These are phyloP conservation scores for Pleurotus platypus DNA, from an alignment of 768 basidiomycete species.

Conservation along the genomic window DNA sequence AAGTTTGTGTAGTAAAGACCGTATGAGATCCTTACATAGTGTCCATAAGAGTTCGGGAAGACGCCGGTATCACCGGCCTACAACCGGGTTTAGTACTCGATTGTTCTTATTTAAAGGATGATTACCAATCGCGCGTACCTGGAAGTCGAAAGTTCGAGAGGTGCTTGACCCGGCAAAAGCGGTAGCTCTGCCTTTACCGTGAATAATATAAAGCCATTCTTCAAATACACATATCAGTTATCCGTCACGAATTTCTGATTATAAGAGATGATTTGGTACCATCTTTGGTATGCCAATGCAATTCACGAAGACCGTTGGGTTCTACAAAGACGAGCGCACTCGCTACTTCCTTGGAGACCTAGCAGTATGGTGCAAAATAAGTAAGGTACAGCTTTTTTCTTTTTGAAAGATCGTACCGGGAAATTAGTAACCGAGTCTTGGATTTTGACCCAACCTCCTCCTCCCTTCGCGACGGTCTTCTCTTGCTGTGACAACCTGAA, in stretches of 20 bases:
- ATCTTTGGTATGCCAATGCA: constrained; percentile 15
- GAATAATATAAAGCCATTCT: constrained; percentile 16
- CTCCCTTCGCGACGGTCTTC: constrained; percentile 13
- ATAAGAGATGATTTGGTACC: background rate
- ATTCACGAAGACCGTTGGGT: constrained; percentile 13
- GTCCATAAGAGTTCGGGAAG: constrained; percentile 13
- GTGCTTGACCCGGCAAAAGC: constrained; percentile 15
- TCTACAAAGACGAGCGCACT: constrained; percentile 13
- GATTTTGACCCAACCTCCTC: constrained; percentile 15
- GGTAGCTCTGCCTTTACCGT: constrained; percentile 12
- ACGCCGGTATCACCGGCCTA: constrained; percentile 15
- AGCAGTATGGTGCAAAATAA: background rate
- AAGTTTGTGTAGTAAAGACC: background rate
- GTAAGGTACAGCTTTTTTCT: background rate
- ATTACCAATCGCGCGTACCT: background rate
- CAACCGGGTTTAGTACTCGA: background rate
- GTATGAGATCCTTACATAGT: constrained; percentile 9
- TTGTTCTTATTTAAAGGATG: background rate
- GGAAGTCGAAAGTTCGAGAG: constrained; percentile 14
- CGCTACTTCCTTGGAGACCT: constrained; percentile 12
- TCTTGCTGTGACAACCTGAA: constrained; percentile 12
- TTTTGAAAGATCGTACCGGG: background rate
- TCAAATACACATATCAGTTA: background rate
- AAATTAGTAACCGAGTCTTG: constrained; percentile 15
- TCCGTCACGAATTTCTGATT: background rate